phyloP scores from a whole-genome alignment of 2,329 filamentous ascomycete species.

The Diaporthe helianthi region DNA sequence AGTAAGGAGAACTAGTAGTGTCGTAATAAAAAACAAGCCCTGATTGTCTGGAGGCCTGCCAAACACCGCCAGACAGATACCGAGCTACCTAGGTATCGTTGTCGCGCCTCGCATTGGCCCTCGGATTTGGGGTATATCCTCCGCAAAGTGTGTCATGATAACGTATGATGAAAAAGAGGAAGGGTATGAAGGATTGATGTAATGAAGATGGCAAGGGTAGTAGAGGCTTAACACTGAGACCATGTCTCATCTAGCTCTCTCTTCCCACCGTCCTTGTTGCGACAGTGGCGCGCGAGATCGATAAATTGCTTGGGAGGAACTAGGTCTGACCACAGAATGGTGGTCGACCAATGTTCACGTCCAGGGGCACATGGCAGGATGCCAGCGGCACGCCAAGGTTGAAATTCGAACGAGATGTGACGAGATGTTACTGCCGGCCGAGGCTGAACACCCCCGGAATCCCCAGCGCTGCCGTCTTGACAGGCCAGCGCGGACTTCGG shows the following conservation, averaged over 20 bases:
- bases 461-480: background rate
- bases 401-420: background rate
- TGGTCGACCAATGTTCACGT: background rate
- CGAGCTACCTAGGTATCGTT: background rate
- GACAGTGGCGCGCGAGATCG: background rate
- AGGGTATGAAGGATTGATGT: background rate
- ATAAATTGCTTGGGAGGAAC: slow-evolving; percentile 13
- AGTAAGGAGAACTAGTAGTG: background rate
- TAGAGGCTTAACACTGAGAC: background rate
- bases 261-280: background rate
- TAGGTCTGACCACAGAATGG: background rate
- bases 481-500: slow-evolving; percentile 9
- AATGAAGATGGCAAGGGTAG: background rate
- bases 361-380: slow-evolving; percentile 15
- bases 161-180: slow-evolving; percentile 12
- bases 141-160: slow-evolving; percentile 29
- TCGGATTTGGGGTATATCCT: slow-evolving; percentile 35
- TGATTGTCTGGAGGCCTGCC: slow-evolving; percentile 5
- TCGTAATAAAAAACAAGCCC: slow-evolving; percentile 7
- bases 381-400: background rate
- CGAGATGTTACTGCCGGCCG: slow-evolving; percentile 21
- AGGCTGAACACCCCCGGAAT: background rate
- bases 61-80: slow-evolving; percentile 1
- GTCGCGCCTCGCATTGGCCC: slow-evolving; percentile 16
- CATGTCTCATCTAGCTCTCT: background rate